A percentile compares a stretch with the other conserved stretches of the same genome.
Evolutionary conservation across 2,329 filamentous ascomycete species (phyloP).

Genomic region (Apiospora hydei): DNA sequence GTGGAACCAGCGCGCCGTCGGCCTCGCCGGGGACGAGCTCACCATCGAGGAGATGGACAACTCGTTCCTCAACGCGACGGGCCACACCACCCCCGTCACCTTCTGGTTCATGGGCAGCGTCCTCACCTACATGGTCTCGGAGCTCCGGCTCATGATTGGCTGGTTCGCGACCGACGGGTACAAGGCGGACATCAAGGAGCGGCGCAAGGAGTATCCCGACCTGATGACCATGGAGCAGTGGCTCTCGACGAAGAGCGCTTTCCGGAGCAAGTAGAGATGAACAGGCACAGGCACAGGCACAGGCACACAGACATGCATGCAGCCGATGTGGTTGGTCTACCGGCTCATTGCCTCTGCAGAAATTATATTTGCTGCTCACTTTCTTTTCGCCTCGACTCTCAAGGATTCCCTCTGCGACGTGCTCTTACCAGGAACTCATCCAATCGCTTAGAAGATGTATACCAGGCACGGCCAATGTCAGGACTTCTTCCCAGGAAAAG

Average conservation of each 20-base stretch:
- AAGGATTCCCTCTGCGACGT: neutral
- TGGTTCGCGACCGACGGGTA: slow-evolving; percentile 47
- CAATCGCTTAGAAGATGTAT: neutral
- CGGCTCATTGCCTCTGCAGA: neutral
- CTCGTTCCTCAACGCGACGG: slow-evolving; percentile 40
- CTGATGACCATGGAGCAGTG: slow-evolving; percentile 44
- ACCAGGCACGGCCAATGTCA: neutral
- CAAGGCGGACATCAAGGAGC: slow-evolving; percentile 40
- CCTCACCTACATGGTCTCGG: slow-evolving; percentile 40
- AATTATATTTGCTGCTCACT: too few species aligned
- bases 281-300: neutral
- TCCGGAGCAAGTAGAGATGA: neutral
- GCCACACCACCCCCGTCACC: slow-evolving; percentile 36
- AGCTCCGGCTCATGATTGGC: slow-evolving; percentile 36
- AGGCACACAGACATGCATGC: too few species aligned
- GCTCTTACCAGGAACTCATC: neutral
- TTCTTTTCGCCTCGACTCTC: too few species aligned
- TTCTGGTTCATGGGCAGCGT: slow-evolving; percentile 41
- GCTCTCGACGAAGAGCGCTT: slow-evolving; percentile 41
- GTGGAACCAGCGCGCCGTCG: slow-evolving; percentile 48
- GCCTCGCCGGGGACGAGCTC: slow-evolving; percentile 48
- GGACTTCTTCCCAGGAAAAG: neutral
- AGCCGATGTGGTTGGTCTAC: neutral
- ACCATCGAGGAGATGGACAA: slow-evolving; percentile 42
- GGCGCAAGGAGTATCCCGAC: slow-evolving; percentile 40